A percentile compares a stretch with the other conserved stretches of the same genome.
Evolutionary conservation across 2,329 filamentous ascomycete species (phyloP).

Genomic region (Drechslerella dactyloides): DNA sequence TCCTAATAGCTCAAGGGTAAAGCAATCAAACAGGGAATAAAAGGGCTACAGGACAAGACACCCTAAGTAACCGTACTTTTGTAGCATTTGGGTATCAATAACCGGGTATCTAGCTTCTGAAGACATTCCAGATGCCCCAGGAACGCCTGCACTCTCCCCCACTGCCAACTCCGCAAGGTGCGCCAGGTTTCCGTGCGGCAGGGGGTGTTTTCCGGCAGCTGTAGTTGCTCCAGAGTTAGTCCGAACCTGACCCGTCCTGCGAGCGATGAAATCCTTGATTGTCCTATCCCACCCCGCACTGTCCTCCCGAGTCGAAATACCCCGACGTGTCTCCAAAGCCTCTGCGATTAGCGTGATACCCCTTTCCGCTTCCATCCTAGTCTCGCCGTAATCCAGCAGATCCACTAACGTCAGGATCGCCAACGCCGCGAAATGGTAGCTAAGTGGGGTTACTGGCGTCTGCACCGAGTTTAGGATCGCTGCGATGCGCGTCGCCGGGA

Average conservation of each 20-base stretch:
- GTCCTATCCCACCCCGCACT: conserved; percentile 66
- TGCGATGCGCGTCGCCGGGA: conserved; percentile 67
- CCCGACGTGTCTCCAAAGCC: conserved; percentile 59
- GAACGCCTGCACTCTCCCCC: conserved; percentile 53
- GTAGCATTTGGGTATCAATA: conserved; percentile 54
- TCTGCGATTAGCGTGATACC: conserved; percentile 67
- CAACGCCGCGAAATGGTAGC: conserved; percentile 71
- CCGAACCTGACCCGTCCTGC: conserved; percentile 59
- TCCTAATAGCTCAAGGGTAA: conserved; percentile 58
- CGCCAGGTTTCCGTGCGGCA: conserved; percentile 63
- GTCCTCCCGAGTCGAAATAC: conserved; percentile 59
- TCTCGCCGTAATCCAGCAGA: conserved; percentile 65
- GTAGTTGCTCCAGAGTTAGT: conserved; percentile 57
- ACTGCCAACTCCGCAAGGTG: conserved; percentile 65
- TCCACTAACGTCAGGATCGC: conserved; percentile 68
- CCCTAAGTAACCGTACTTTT: conserved; percentile 60
- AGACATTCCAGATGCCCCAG: conserved; percentile 51
- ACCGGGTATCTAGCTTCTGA: conserved; percentile 49
- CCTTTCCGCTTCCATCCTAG: conserved; percentile 65
- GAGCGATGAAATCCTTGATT: conserved; percentile 63
- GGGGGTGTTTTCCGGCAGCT: conserved; percentile 61
- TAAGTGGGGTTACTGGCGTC: conserved; percentile 68
- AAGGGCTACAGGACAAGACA: conserved; percentile 50
- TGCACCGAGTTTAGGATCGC: conserved; percentile 66
- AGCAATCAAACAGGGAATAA: conserved; percentile 11